Percentiles rank a stretch among this genome's conserved stretches.
These are phyloP conservation scores for Corymbia calophylla DNA, from an alignment of 441 rosid species.

Conservation along the genomic window DNA sequence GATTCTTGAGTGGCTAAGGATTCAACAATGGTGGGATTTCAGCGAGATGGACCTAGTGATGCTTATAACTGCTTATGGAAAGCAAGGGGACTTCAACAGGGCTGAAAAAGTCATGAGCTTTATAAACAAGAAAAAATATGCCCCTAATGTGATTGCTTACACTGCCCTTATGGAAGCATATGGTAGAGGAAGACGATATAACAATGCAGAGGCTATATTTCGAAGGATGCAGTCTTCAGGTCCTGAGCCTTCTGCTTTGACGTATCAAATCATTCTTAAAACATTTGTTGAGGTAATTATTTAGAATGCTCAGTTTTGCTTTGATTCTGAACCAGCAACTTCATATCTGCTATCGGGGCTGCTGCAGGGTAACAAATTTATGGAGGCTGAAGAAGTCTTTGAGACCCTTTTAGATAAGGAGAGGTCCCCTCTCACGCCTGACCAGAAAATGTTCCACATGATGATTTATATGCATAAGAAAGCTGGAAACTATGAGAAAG, in stretches of 20 bases:
- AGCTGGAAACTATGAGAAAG: constrained; percentile 78
- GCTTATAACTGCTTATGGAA: constrained; percentile 94
- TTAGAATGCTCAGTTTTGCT: neutral
- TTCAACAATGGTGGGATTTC: constrained; percentile 85
- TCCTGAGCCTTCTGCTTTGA: constrained; percentile 88
- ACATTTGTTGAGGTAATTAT: constrained; percentile 69
- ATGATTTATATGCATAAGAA: constrained; percentile 91
- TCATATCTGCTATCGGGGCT: neutral
- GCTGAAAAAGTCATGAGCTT: constrained; percentile 69
- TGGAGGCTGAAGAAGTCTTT: constrained; percentile 82
- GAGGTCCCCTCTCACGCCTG: constrained; percentile 68
- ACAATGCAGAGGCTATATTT: constrained; percentile 89
- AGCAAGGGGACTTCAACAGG: constrained; percentile 76
- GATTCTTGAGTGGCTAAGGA: constrained; percentile 93
- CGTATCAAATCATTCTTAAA: constrained; percentile 87
- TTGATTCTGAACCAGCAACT: neutral
- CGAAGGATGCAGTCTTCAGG: constrained; percentile 88
- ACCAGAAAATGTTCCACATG: constrained; percentile 93
- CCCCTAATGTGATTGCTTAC: constrained; percentile 67
- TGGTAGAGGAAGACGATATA: constrained; percentile 81
- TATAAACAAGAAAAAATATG: constrained; percentile 64
- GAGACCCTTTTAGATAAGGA: constrained; percentile 62
- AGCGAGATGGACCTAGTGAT: constrained; percentile 76
- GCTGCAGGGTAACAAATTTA: constrained; percentile 64
- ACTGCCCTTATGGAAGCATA: constrained; percentile 97